phyloP scores from a whole-genome alignment of 139 green algal species.

The Auxenochlorella pyrenoidosa region DNA sequence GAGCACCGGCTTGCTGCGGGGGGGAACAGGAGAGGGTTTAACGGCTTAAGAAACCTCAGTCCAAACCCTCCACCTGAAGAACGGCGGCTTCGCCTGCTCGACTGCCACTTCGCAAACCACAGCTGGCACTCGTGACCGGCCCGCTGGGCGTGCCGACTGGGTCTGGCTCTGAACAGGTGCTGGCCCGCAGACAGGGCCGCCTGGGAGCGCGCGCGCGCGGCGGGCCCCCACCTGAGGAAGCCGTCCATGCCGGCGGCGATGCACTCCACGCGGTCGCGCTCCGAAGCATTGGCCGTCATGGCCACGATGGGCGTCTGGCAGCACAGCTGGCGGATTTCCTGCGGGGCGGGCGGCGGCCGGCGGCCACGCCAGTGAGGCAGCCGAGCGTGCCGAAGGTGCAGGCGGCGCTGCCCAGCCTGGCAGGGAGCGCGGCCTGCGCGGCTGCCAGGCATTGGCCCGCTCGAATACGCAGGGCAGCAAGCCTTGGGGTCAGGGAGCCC shows the following conservation, averaged over 20 bases:
- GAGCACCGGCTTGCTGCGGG: conserved; percentile 84
- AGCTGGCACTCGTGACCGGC: background rate
- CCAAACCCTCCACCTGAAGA: too few species aligned
- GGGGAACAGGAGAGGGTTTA: background rate
- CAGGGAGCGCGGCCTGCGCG: too few species aligned
- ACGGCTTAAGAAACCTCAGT: background rate
- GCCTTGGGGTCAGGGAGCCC: too few species aligned
- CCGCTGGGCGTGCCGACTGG: background rate
- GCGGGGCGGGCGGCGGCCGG: background rate
- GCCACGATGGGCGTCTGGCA: conserved; percentile 85
- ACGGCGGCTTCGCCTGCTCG: too few species aligned
- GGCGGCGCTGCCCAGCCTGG: background rate
- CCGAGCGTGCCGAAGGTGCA: background rate
- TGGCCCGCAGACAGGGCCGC: too few species aligned
- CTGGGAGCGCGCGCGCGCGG: too few species aligned
- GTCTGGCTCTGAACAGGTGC: too few species aligned
- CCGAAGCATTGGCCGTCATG: conserved; percentile 89
- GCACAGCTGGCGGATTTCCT: conserved; percentile 65
- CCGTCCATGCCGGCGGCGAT: conserved; percentile 88
- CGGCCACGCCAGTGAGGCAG: background rate
- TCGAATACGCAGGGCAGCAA: too few species aligned
- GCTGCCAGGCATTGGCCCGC: too few species aligned
- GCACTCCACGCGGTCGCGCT: conserved; percentile 84
- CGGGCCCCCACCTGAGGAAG: conserved; percentile 67
- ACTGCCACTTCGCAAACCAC: too few species aligned